phyloP scores from a whole-genome alignment of 208 protist species.

The Herpetomonas samuelpessoai region DNA sequence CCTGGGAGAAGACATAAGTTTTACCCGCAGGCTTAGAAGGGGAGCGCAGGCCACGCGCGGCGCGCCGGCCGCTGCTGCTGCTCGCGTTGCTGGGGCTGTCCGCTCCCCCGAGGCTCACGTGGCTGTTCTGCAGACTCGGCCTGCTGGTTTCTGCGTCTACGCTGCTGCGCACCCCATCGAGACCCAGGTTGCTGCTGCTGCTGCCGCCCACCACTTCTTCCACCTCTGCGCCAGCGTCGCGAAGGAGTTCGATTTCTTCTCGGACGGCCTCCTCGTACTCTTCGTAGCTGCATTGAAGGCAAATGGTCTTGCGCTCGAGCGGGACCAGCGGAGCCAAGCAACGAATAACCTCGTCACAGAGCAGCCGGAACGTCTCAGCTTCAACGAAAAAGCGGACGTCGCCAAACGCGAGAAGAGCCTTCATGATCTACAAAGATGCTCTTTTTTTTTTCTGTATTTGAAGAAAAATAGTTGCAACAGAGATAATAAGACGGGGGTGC shows the following conservation, averaged over 20 bases:
- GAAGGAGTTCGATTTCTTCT: conserved; percentile 15
- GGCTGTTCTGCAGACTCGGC: not conserved
- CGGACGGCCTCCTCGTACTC: conserved; percentile 15
- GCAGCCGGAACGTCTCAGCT: conserved; percentile 26
- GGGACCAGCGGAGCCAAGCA: conserved; percentile 22
- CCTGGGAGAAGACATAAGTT: conserved; percentile 26
- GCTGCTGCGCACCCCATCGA: no score
- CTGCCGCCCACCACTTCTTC: not conserved
- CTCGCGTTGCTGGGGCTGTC: conserved; percentile 3
- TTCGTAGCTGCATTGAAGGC: conserved; percentile 17
- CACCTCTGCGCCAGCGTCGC: not conserved
- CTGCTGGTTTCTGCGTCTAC: not conserved
- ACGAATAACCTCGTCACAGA: conserved; percentile 28
- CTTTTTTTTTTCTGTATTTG: no score
- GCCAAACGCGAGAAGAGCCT: conserved; percentile 32
- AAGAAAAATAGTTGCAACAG: no score
- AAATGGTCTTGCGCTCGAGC: conserved; percentile 14
- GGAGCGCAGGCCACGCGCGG: not conserved
- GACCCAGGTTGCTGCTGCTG: not conserved
- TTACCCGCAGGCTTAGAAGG: not conserved
- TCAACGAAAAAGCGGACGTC: conserved; percentile 34
- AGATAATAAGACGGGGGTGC: no score
- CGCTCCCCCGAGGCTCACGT: not conserved
- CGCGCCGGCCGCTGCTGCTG: conserved; percentile 9
- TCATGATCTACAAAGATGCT: no score